phyloP scores from a whole-genome alignment of 163 green algal species.

The Volvox carteri region DNA sequence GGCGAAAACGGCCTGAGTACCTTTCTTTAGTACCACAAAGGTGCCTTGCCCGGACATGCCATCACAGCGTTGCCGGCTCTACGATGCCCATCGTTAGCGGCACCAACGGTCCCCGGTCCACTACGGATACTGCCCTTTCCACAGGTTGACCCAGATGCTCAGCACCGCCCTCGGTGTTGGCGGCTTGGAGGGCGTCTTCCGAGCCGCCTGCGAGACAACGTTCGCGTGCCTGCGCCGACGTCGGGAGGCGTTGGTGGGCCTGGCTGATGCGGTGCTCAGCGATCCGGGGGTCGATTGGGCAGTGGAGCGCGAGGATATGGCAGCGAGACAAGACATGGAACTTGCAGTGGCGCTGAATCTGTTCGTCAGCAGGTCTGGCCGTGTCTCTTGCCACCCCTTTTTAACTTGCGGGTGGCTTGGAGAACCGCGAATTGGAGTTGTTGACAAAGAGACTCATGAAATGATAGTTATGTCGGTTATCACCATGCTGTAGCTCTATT shows the following conservation, averaged over 20 bases:
- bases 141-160: slow-evolving; percentile 55
- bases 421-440: no score
- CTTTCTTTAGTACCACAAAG: no score
- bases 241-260: slow-evolving; percentile 48
- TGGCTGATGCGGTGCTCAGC: slow-evolving; percentile 73
- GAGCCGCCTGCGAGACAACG: slow-evolving; percentile 60
- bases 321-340: slow-evolving; percentile 73
- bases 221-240: slow-evolving; percentile 66
- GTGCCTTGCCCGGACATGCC: no score
- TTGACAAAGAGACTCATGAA: no score
- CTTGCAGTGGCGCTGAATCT: slow-evolving; percentile 75
- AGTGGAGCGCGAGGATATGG: slow-evolving; percentile 68
- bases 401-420: not conserved
- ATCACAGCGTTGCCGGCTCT: no score
- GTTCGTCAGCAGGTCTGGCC: slow-evolving; percentile 69
- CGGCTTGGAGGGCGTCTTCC: slow-evolving; percentile 75
- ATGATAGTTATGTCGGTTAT: no score
- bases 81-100: no score
- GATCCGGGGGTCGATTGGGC: slow-evolving; percentile 81
- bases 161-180: slow-evolving; percentile 74
- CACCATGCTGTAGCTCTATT: not conserved
- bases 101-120: no score
- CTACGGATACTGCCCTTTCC: not conserved
- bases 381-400: not conserved
- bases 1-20: no score